Base-by-base conservation (phyloP, 306 rosid species). In the Sechiopsis laciniata region DNA sequence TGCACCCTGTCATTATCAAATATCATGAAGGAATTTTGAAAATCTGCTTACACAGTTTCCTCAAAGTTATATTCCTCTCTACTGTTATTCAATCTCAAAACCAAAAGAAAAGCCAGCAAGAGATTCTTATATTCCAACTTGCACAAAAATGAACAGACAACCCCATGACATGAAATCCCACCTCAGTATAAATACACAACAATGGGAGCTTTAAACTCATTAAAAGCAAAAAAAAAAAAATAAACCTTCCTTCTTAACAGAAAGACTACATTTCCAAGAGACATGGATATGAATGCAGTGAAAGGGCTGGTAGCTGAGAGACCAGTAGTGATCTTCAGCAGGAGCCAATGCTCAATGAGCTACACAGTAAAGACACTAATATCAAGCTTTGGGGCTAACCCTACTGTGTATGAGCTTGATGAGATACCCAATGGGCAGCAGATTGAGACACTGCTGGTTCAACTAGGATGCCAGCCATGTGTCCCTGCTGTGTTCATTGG, bases 281-380 rank as follows among this genome's bases (percentile, higher is more conserved):
- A 42, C 54, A 74, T 56, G 55, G 77, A 15, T 75, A 90, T 91
- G 92, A 90, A 91, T 53, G 59, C 35, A 52, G 75, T 91, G 70
- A 72, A 75, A 61, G 77, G 80, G 73, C 68, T 91, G 80, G 88
- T 81, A 2, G 82, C 77, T 16, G 89, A 86, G n/a, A 91, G 76
- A 72, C 87, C 95, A 46, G 92, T 88, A 29, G 95, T 84, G 80
- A 83, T 91, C 56, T 91, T 91, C 87, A 87, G 90, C 89, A 83
- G 75, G 84, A 88, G 87, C 76, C 74, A 59, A 2, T 81, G 92
- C 48, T 51, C 62, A 82, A 90, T 90, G 72, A 71, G 84, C 71
- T 78, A 83, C 53, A 73, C 94, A 42, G 54, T 50, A 50, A 50
- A 50, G 54, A 12, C 54, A 50, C 54, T 50, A 10, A 86, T 90